Conservation (phyloP, 805 yeast genomes). For the Yueomyces sinensis region DNA sequence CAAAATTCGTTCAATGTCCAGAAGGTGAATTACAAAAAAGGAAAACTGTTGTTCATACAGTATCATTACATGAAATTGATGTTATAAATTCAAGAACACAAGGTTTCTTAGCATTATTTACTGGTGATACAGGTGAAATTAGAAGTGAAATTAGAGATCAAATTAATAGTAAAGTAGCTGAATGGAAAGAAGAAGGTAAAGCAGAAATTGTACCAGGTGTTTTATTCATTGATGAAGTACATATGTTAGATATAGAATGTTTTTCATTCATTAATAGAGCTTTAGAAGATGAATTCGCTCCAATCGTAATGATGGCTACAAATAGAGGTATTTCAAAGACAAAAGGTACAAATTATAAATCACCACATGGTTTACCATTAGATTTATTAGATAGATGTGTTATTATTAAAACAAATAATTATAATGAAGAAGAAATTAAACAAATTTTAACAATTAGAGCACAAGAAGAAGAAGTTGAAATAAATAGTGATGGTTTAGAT, state of each 20-base stretch:
- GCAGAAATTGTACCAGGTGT: constrained; percentile 98
- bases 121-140: constrained; percentile 97
- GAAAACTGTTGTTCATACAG: constrained; percentile 92
- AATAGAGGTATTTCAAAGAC: constrained; percentile 91
- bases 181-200: constrained; percentile 98
- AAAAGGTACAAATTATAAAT: constrained; percentile 83
- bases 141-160: constrained; percentile 92
- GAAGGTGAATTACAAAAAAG: constrained; percentile 97
- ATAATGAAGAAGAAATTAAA: constrained; percentile 71
- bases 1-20: constrained; percentile 95
- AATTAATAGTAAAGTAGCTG: constrained; percentile 91
- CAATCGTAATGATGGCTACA: constrained; percentile 96
- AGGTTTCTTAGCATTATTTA: constrained; percentile 89
- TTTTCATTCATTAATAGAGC: constrained; percentile 94
- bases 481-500: constrained; percentile 70
- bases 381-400: constrained; percentile 90
- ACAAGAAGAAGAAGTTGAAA: constrained; percentile 84
- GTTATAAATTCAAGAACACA: constrained; percentile 96
- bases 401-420: constrained; percentile 75
- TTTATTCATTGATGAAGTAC: constrained; percentile 92
- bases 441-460: constrained; percentile 83
- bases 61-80: constrained; percentile 95
- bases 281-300: constrained; percentile 90
- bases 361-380: constrained; percentile 96
- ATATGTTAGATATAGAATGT: constrained; percentile 95